Base-by-base conservation (phyloP, 2,329 filamentous ascomycete species). In the Mycocentrospora acerina region DNA sequence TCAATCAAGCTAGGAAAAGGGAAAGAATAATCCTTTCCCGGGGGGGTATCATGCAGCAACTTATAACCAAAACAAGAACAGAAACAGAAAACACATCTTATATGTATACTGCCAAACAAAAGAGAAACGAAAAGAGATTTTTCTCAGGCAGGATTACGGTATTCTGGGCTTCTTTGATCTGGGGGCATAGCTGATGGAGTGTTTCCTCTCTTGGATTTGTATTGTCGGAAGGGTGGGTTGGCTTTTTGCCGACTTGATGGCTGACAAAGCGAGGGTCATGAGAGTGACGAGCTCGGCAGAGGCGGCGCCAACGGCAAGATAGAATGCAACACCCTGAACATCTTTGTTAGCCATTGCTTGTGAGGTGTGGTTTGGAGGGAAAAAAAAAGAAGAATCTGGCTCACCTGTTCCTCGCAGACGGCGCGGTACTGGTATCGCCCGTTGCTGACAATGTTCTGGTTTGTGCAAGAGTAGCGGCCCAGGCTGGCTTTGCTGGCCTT, bases 381-480 rank as follows among this genome's bases (percentile, higher is more conserved):
- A 13, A 3, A 2, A 10, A 5, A 24, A 17, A 16, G 24, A 14
- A 4, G 12, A 15, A 27, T 13, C 14, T 15, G 19, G 7, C 47
- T 42, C 43, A 66, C 64, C 57, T 66, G 62, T 42, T 67, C 62
- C 36, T 60, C 57, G 50, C 64, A 67, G 32, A 67, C 62, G 18
- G 60, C 59, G 45, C 60, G 60, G 38, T 67, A 67, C 33, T 66
- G 62, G 44, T 58, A 64, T 4, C 62, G 54, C 0, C 64, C 64
- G 35, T 66, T 66, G 42, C 60, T 64, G 51, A 66, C 46, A 16
- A 59, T 45, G 32, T 58, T 57, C 37, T 52, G 51, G 48, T 66
- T 58, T 10, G 51, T 59, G 49, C 64, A 67, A 24, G 64, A 56
- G 44, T 66, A 67, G 8, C 57, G 57, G 14, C 57, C 60, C 40